Percentiles rank a stretch among this genome's conserved stretches.
Evolutionary conservation across 352 stramenopile species (phyloP).

Genomic region (Phytopythium litorale): DNA sequence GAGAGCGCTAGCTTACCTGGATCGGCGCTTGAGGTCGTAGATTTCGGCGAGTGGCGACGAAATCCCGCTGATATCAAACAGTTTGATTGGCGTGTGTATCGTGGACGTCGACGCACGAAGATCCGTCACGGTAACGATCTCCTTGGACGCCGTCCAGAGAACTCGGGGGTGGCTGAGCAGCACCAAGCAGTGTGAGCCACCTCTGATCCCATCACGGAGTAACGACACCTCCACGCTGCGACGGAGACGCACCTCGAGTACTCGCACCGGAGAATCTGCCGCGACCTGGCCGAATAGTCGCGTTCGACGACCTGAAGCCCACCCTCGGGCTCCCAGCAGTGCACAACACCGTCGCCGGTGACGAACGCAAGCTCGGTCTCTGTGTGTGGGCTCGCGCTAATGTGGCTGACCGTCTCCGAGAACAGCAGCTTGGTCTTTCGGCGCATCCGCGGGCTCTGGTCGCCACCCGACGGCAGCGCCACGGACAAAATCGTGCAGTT

Average conservation of each 20-base stretch:
- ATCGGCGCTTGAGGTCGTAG: conserved; percentile 58
- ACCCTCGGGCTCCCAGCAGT: conserved; percentile 45
- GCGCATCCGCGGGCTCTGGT: conserved; percentile 23
- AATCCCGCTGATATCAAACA: conserved; percentile 50
- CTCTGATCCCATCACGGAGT: neutral
- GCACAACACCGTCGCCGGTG: conserved; percentile 37
- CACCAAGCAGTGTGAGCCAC: neutral
- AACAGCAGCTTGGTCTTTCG: conserved; percentile 51
- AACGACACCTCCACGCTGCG: neutral
- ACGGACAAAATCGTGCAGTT: conserved; percentile 30
- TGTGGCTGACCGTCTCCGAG: conserved; percentile 48
- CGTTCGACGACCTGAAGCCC: conserved; percentile 32
- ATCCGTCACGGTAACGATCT: conserved; percentile 42
- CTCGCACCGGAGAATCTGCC: conserved; percentile 57
- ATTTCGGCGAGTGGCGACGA: conserved; percentile 40
- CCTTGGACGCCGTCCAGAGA: conserved; percentile 51
- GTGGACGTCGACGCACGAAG: conserved; percentile 29
- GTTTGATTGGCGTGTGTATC: conserved; percentile 14
- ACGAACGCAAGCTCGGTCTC: conserved; percentile 58
- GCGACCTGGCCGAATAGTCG: conserved; percentile 13
- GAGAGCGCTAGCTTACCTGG: conserved; percentile 23
- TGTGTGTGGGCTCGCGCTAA: conserved; percentile 58
- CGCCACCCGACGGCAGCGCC: conserved; percentile 4
- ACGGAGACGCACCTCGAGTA: conserved; percentile 52
- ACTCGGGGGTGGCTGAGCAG: conserved; percentile 58